phyloP scores from a whole-genome alignment of 1,139 yeast genomes.

The Yamadazyma mexicana region DNA sequence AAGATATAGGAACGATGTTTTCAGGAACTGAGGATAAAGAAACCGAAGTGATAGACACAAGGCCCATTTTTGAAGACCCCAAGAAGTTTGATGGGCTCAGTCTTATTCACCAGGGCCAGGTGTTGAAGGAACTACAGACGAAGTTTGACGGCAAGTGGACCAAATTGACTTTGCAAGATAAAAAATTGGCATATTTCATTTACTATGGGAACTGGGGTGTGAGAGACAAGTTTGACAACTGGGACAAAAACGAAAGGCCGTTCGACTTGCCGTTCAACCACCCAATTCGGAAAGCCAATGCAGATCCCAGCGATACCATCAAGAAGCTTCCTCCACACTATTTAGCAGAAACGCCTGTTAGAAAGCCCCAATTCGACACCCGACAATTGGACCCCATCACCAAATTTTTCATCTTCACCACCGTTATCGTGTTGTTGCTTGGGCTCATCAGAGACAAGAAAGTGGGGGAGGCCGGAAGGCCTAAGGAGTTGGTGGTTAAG shows the following conservation, averaged over 20 bases:
- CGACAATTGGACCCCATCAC: slow-evolving; percentile 56
- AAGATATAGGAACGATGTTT: slow-evolving; percentile 43
- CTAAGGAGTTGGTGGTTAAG: slow-evolving; percentile 37
- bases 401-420: slow-evolving; percentile 50
- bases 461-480: slow-evolving; percentile 50
- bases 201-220: slow-evolving; percentile 68
- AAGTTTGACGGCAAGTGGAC: slow-evolving; percentile 55
- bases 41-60: slow-evolving; percentile 54
- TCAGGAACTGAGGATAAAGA: slow-evolving; percentile 31
- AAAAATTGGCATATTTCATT: slow-evolving; percentile 54
- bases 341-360: slow-evolving; percentile 45
- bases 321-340: slow-evolving; percentile 42
- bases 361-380: slow-evolving; percentile 51
- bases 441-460: slow-evolving; percentile 52
- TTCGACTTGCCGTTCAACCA: slow-evolving; percentile 57
- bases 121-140: slow-evolving; percentile 52
- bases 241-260: slow-evolving; percentile 42
- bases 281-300: slow-evolving; percentile 29
- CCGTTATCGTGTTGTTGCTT: slow-evolving; percentile 39
- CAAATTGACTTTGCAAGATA: slow-evolving; percentile 42
- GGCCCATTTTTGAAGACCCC: slow-evolving; percentile 51
- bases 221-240: slow-evolving; percentile 53
- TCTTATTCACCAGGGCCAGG: slow-evolving; percentile 59
- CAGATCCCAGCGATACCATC: slow-evolving; percentile 21
- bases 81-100: slow-evolving; percentile 42